These are phyloP conservation scores for Isatis tinctoria DNA, from an alignment of 345 rosid species.

Conservation along the genomic window DNA sequence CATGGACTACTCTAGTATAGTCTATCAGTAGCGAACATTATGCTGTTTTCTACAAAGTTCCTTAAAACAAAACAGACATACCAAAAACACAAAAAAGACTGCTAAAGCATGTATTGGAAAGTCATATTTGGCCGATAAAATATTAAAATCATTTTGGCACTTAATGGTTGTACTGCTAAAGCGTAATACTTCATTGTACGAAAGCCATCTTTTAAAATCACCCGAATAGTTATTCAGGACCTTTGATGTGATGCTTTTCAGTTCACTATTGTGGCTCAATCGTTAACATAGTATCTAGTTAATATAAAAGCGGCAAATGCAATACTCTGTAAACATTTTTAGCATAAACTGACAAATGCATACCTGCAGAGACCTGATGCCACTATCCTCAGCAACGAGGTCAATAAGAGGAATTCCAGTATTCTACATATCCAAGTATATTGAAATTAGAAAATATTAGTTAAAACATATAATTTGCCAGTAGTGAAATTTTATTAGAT, in stretches of 20 bases:
- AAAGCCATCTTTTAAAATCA: slow-evolving; percentile 4
- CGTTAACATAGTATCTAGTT: background rate
- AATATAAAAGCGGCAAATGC: background rate
- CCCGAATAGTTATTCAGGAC: background rate
- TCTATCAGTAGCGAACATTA: background rate
- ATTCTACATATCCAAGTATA: slow-evolving; percentile 29
- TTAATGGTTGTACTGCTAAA: background rate
- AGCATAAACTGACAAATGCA: slow-evolving; percentile 13
- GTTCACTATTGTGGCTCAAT: background rate
- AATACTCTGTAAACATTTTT: slow-evolving; percentile 6
- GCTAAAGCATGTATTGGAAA: background rate
- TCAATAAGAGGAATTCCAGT: slow-evolving; percentile 32
- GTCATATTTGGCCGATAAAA: slow-evolving; percentile 15
- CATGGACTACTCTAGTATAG: slow-evolving; percentile 1
- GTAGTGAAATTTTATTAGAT: background rate
- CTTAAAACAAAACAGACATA: background rate
- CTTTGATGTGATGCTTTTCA: background rate
- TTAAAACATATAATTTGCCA: background rate
- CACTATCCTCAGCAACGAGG: slow-evolving; percentile 19
- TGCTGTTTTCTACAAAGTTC: background rate
- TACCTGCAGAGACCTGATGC: slow-evolving; percentile 34
- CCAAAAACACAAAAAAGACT: background rate
- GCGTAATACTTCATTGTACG: background rate
- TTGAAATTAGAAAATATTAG: slow-evolving; percentile 6
- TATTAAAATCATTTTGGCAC: slow-evolving; percentile 1